Base-by-base conservation (phyloP, 257 asterid genomes). In the Fraxinus pennsylvanica region DNA sequence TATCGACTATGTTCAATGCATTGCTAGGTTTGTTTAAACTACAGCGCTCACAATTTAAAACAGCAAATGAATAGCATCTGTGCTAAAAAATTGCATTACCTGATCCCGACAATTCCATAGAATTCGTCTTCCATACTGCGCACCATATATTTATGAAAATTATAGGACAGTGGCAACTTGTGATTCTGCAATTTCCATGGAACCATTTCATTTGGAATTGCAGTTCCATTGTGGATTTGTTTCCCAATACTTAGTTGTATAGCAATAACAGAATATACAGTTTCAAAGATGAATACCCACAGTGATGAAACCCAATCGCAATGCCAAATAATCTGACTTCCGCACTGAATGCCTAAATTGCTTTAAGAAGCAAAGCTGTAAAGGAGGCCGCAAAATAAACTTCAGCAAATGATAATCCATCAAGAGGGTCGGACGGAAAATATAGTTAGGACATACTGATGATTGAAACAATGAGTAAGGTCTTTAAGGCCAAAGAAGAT, bases 71-170 rank as follows among this genome's bases (percentile, higher is more conserved):
- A 57, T 54, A 54, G 65, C 25, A 19, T 54, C 25, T 1, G 12
- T 19, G 65, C 13, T 21, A 61, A 61, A 61, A 61, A 61, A n/a
- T n/a, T 25, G 68, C 14, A 29, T 68, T 93, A 91, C 98, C 98
- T 87, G 84, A 94, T 94, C 33, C 98, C 97, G 6, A 94, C 98
- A 35, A 94, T 89, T 74, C 89, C 83, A 65, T 88, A 88, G 86
- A 92, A 92, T 81, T 94, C 98, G 25, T 94, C 98, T 89, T 94
- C 98, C 98, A 94, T 94, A 85, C 97, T 92, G 13, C 98, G 91
- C 9, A 92, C 92, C 96, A 94, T 92, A 63, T 94, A 94, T 72
- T 92, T 92, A 78, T 94, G 98, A 77, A 94, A 92, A 80, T 92
- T 90, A 76, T 94, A 94, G 13, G 98, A 74, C 9, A 36, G 77